Conservation (phyloP, 495 filamentous ascomycete genomes). For the Choiromyces venosus region DNA sequence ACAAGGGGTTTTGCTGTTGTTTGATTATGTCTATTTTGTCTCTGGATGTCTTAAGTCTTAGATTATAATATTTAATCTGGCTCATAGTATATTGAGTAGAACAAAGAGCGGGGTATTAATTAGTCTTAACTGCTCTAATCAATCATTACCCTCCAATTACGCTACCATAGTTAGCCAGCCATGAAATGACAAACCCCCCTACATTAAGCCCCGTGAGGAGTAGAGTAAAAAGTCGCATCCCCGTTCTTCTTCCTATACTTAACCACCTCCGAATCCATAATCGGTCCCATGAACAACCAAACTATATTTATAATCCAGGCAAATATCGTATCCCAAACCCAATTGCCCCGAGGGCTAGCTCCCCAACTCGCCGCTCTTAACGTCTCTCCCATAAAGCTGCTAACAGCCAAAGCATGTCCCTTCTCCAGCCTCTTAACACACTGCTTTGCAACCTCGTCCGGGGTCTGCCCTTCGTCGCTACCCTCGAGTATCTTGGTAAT, state of each 20-base stretch:
- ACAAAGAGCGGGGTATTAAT: background rate
- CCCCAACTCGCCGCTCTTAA: slow-evolving; percentile 60
- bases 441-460: slow-evolving; percentile 65
- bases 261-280: slow-evolving; percentile 57
- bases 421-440: slow-evolving; percentile 70
- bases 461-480: slow-evolving; percentile 68
- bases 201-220: background rate
- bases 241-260: slow-evolving; percentile 58
- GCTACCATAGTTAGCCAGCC: background rate
- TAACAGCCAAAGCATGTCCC: slow-evolving; percentile 71
- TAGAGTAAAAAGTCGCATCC: background rate
- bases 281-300: slow-evolving; percentile 57
- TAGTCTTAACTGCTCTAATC: background rate
- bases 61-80: background rate
- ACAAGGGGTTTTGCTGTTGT: background rate
- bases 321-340: slow-evolving; percentile 58
- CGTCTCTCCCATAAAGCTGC: slow-evolving; percentile 60
- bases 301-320: slow-evolving; percentile 53
- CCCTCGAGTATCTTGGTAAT: slow-evolving; percentile 79
- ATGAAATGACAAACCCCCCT: background rate
- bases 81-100: background rate
- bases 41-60: background rate
- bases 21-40: background rate
- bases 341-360: slow-evolving; percentile 55
- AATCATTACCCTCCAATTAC: background rate